Percentiles rank a stretch among this genome's conserved stretches.
Conservation (phyloP, 2,329 filamentous ascomycete species). For the Cercospora janseana region DNA sequence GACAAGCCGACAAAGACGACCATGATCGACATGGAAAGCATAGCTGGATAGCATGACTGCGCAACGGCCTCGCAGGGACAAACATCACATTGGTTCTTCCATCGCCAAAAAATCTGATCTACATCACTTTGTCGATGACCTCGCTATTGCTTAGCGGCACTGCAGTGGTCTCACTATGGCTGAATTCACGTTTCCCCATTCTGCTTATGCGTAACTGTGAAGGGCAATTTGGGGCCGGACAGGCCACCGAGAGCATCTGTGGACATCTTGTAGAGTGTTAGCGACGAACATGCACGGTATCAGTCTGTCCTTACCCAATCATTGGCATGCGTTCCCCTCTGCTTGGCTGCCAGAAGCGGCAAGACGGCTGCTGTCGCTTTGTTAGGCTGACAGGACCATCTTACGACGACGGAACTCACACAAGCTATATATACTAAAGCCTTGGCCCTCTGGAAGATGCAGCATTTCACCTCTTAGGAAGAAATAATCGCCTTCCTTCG, state of each 20-base stretch:
- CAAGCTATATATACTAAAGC: conserved; percentile 29
- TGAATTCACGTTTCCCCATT: conserved; percentile 19
- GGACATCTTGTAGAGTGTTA: conserved; percentile 15
- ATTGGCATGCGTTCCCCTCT: conserved; percentile 21
- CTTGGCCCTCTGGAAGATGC: conserved; percentile 25
- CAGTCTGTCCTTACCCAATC: conserved; percentile 17
- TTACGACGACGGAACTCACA: conserved; percentile 10
- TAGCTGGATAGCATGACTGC: too few relatives aligned
- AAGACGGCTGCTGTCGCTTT: conserved; percentile 23
- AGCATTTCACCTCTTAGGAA: conserved; percentile 28
- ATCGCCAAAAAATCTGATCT: too few relatives aligned
- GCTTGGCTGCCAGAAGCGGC: conserved; percentile 28
- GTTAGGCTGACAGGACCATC: background rate
- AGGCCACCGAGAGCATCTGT: conserved; percentile 27
- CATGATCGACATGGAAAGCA: too few relatives aligned
- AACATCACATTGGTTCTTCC: too few relatives aligned
- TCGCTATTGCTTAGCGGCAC: conserved; percentile 13
- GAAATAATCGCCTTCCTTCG: conserved; percentile 27
- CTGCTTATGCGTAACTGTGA: conserved; percentile 23
- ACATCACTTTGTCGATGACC: background rate
- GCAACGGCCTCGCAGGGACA: too few relatives aligned
- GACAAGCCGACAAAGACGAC: too few relatives aligned
- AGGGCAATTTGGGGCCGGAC: conserved; percentile 25
- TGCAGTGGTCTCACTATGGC: conserved; percentile 25
- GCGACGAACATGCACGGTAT: background rate